Base-by-base conservation (phyloP, 768 basidiomycete species). In the Russula sp. region DNA sequence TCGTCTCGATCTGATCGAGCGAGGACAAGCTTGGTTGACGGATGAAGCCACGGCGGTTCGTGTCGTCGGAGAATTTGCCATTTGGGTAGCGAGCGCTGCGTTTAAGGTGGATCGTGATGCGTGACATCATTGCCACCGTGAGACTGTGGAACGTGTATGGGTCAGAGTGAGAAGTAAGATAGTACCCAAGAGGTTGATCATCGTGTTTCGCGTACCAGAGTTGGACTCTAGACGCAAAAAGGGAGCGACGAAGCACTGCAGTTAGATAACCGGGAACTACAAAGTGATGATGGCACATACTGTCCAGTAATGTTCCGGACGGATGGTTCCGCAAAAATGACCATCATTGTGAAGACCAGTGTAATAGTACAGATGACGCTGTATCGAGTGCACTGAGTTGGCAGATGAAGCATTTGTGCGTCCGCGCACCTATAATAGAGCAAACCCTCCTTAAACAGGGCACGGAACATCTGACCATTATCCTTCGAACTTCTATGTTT, bases 81-180 rank as follows among this genome's bases (percentile, higher is more conserved):
- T 18, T 32, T 46, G 55, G 43, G 20, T 81, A 66, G 73, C 78
- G 20, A 7, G 45, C 45, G 20, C 42, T 48, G 2, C 59, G 34
- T 7, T 22, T 49, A 11, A 86, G 75, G 69, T 80, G 82, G 29
- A 86, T 76, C 1, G 85, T 86, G 52, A 87, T 86, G 8, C 85
- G 78, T 3, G 83, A 85, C 78, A 86, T 84, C 82, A 86, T 87
- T 0, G 83, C 76, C 11, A 86, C 82, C 72, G 80, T 67, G 34
- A 69, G 20, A 16, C 61, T 61, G 34, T 1, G 38, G 25, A 29
- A 8, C 5, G 13, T 5, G 8, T 1, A 20, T 10, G 9, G 18
- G 20, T 48, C 7, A 58, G 32, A 32, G 7, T 2, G 35, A 6
- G 34, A 13, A 20, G 7, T 2, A n/a, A 32, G 38, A 35, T 6